Evolutionary conservation across 2,329 filamentous ascomycete species (phyloP), one percentile per base, ranked within the genome.

Genomic region (Hymenoscyphus occultus): DNA sequence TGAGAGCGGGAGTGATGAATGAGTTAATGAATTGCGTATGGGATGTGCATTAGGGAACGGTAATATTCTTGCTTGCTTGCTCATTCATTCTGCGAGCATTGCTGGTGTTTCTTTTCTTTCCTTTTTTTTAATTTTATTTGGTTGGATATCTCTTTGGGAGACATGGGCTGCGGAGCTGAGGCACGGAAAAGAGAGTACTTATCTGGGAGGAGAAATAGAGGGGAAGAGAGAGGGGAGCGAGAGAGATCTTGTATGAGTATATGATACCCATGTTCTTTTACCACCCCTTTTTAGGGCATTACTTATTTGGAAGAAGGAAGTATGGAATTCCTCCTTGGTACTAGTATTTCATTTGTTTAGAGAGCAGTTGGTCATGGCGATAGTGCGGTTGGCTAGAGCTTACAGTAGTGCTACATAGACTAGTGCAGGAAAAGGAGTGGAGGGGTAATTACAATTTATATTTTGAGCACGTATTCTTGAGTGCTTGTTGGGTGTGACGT

Each of bases 221-320:
- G 16, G 42, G 39, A 56, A 39, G 28, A 58, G 39, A n/a, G 19
- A 14, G 35, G 16, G 32, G 39, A 28, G 40, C 19, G 14, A 6
- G 35, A 35, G 45, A 28, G 57, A 60, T 56, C 39, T 59, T 63
- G 63, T 66, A 66, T 66, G 61, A 63, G 61, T 62, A 59, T 61
- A 67, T 62, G 65, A 67, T 67, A 67, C 65, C 65, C 65, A 67
- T 67, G 65, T 64, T 64, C 59, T 58, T 60, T 61, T 65, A 59
- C 42, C 48, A 56, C 59, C 58, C 60, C 45, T 62, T 62, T 7
- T 45, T 39, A 35, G 45, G 45, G 45, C n/a, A 51, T 22, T 5
- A 19, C 45, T 51, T 51, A 51, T 51, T n/a, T 51, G 3, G 45
- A 51, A 7, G 45, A 51, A 51, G 19, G 19, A 28, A 51, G 45